A percentile compares a stretch with the other conserved stretches of the same genome.
Evolutionary conservation across 164 flowering plant genomes (phyloP).

Genomic region (Vitis riparia): DNA sequence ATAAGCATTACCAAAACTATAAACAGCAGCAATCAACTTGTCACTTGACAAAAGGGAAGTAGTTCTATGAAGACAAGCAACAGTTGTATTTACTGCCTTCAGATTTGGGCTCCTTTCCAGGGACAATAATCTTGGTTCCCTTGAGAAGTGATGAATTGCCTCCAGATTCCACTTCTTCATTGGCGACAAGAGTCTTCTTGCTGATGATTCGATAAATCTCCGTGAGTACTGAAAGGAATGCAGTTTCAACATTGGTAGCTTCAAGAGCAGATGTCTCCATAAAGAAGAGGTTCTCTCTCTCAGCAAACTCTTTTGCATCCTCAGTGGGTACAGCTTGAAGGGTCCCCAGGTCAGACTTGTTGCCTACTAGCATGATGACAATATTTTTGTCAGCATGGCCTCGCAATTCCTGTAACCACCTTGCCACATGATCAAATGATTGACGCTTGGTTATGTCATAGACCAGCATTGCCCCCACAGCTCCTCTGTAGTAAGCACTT

Average conservation of each 20-base stretch:
- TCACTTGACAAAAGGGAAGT: not conserved
- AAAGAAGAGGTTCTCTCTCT: slow-evolving; percentile 42
- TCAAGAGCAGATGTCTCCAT: slow-evolving; percentile 59
- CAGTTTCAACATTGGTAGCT: slow-evolving; percentile 44
- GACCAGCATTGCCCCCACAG: slow-evolving; percentile 53
- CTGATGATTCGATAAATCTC: slow-evolving; percentile 42
- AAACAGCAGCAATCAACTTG: too few relatives aligned
- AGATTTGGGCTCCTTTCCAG: slow-evolving; percentile 33
- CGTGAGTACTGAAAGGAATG: slow-evolving; percentile 38
- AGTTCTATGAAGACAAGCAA: slow-evolving; percentile 26
- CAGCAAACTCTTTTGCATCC: slow-evolving; percentile 52
- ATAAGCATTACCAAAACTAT: not conserved
- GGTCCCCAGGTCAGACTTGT: slow-evolving; percentile 38
- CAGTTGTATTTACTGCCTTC: slow-evolving; percentile 19
- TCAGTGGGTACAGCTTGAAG: slow-evolving; percentile 45
- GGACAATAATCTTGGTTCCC: slow-evolving; percentile 41
- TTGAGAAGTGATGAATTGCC: slow-evolving; percentile 38
- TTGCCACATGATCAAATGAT: slow-evolving; percentile 46
- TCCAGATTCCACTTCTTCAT: slow-evolving; percentile 39
- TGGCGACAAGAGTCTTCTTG: slow-evolving; percentile 40
- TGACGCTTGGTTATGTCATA: slow-evolving; percentile 53
- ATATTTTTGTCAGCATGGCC: slow-evolving; percentile 50
- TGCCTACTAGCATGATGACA: slow-evolving; percentile 48
- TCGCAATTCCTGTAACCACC: slow-evolving; percentile 48
- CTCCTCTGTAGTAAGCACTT: slow-evolving; percentile 54